phyloP scores from a whole-genome alignment of 2,329 filamentous ascomycete genomes.

The Cytospora paraplurivora region DNA sequence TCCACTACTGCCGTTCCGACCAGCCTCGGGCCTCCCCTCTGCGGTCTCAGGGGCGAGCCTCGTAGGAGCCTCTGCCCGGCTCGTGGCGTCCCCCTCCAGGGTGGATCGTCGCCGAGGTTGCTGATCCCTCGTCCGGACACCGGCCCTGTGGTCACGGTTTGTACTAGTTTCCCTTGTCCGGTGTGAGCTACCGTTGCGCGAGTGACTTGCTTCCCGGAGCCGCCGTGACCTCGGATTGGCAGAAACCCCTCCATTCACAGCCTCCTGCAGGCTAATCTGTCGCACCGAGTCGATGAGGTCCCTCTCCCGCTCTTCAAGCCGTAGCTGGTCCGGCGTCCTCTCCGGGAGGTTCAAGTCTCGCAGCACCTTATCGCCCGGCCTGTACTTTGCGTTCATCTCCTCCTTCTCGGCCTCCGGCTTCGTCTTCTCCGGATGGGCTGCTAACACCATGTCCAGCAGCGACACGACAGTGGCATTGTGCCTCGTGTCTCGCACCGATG shows the following conservation, averaged over 20 bases:
- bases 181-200: conserved; percentile 28
- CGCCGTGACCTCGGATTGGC: conserved; percentile 34
- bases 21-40: conserved; percentile 37
- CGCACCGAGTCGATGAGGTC: conserved; percentile 71
- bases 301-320: conserved; percentile 66
- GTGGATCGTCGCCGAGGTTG: conserved; percentile 35
- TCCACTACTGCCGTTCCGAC: conserved; percentile 47
- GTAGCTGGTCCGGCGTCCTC: conserved; percentile 54
- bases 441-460: conserved; percentile 83
- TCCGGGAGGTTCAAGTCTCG: conserved; percentile 58
- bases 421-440: conserved; percentile 74
- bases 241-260: conserved; percentile 51
- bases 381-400: conserved; percentile 76
- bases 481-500: conserved; percentile 79
- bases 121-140: conserved; percentile 35
- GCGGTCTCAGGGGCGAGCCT: too few species aligned
- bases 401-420: conserved; percentile 72
- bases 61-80: too few species aligned
- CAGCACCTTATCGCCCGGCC: conserved; percentile 78
- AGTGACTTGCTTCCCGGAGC: conserved; percentile 30
- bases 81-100: conserved; percentile 37
- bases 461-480: conserved; percentile 91
- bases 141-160: conserved; percentile 41
- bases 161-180: conserved; percentile 33
- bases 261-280: conserved; percentile 72